Evolutionary conservation across 495 filamentous ascomycete species (phyloP), one percentile per base, ranked within the genome.

Genomic region (Xylaria nigripes): DNA sequence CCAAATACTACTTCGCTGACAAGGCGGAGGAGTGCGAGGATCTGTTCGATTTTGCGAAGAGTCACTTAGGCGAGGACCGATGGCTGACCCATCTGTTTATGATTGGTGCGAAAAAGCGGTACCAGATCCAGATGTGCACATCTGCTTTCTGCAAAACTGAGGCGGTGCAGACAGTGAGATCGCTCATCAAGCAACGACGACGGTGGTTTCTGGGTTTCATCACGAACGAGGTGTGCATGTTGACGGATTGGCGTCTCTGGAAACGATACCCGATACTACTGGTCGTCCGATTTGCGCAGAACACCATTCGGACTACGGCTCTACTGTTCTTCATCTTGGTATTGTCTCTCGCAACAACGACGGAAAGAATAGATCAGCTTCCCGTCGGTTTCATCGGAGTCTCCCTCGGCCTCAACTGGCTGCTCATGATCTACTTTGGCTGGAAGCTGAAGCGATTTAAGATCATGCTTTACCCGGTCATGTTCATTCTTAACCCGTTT

Each of bases 51-150:
- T 98, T 87, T 58, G 90, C 86, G 36, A 97, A 96, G 70, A 91
- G 89, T 61, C 91, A 98, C 70, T 71, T 98, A 44, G 93, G 93
- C 8, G 93, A 98, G 70, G 93, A 98, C 71, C 81, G 93, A 41
- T 97, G 93, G 92, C 76, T 98, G 53, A 98, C 93, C 2, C 93
- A 98, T 74, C 80, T 98, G 51, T 96, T 98, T 76, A 98, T 98
- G 93, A 93, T 98, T 61, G 92, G 90, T 2, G 90, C 92, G 1
- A 87, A 89, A 68, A 82, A 93, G 63, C 82, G 86, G 47, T 90
- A 96, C 70, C 91, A 96, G 67, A 96, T 98, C 50, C 89, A 95
- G 70, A 89, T 98, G 82, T 96, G 92, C 67, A 95, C 90, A 2
- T 89, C 88, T 42, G 93, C 93, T 9, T 98, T 98, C 62, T 98